These are phyloP conservation scores for Alternaria triticina DNA, from an alignment of 2,329 filamentous ascomycete genomes.

Conservation along the genomic window DNA sequence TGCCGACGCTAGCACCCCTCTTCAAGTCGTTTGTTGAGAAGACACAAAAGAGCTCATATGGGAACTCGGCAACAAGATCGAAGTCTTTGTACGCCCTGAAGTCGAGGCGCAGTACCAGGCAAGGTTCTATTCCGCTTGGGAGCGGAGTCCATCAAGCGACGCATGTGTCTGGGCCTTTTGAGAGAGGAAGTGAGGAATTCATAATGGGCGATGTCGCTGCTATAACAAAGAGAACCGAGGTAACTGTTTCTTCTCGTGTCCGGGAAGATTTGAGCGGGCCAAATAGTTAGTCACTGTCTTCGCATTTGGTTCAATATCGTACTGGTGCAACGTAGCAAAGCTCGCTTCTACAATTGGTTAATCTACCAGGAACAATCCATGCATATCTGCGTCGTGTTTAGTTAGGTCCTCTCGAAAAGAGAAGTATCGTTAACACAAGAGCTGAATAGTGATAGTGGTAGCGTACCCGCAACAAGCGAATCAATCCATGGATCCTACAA, in stretches of 20 bases:
- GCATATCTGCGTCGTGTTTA: no score
- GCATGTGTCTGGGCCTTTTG: neutral
- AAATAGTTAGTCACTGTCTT: neutral
- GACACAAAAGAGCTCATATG: conserved; percentile 16
- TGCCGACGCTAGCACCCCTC: conserved; percentile 18
- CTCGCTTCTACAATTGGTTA: no score
- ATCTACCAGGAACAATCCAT: no score
- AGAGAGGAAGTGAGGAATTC: conserved; percentile 12
- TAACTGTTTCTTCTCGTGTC: neutral
- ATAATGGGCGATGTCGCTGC: conserved; percentile 4
- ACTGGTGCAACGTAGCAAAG: neutral
- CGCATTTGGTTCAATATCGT: neutral
- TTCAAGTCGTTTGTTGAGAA: conserved; percentile 24
- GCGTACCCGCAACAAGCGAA: neutral
- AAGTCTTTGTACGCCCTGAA: conserved; percentile 11
- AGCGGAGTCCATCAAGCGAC: conserved; percentile 1
- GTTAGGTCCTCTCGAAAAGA: no score
- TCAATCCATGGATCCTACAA: neutral
- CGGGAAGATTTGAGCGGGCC: neutral
- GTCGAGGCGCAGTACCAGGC: conserved; percentile 3
- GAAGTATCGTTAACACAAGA: no score
- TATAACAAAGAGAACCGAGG: conserved; percentile 15
- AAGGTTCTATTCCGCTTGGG: conserved; percentile 2
- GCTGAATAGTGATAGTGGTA: neutral
- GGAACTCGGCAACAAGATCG: conserved; percentile 3